Evolutionary conservation across 2,329 filamentous ascomycete species (phyloP).

Genomic region (Fusarium sp.): DNA sequence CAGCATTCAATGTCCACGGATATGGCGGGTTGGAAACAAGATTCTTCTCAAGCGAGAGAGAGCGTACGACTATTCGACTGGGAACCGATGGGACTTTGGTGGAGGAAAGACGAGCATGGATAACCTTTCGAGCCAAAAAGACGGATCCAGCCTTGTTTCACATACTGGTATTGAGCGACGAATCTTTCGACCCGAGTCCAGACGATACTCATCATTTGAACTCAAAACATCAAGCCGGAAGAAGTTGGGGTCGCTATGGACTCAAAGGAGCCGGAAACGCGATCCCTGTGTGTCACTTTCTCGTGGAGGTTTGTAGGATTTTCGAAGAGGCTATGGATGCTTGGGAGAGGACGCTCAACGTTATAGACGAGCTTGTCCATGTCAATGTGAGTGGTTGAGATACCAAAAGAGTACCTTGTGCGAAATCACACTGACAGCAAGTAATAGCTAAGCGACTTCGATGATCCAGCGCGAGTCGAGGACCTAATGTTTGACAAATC

Average conservation of each 20-base stretch:
- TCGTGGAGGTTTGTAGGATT: not conserved
- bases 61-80: not conserved
- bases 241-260: not conserved
- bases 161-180: not conserved
- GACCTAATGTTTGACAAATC: not conserved
- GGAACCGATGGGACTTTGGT: accelerated
- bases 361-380: not conserved
- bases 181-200: not conserved
- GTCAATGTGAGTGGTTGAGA: not conserved
- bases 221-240: not conserved
- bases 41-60: not conserved
- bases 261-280: not conserved
- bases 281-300: not conserved
- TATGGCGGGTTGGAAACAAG: too few species aligned
- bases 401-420: too few species aligned
- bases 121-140: not conserved
- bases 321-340: not conserved
- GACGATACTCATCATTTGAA: too few species aligned
- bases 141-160: not conserved
- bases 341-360: accelerated
- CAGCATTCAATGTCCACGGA: not conserved
- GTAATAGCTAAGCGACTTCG: not conserved
- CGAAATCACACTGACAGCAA: not conserved
- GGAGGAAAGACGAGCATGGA: not conserved
- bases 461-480: not conserved